Evolutionary conservation across 176 grass and related monocot genomes (phyloP).

Genomic region (Carex pumila): DNA sequence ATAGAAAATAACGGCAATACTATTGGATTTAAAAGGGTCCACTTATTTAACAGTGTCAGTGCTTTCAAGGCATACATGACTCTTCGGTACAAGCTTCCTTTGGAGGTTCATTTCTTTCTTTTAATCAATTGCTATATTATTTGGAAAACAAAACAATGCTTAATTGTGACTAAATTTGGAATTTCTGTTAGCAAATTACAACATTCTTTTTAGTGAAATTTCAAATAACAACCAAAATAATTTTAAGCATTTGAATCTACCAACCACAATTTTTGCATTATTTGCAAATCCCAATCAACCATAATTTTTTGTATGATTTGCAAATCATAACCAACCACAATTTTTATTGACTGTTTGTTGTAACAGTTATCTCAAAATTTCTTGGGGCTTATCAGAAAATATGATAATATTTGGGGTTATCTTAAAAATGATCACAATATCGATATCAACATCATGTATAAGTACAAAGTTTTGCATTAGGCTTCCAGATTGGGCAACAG

Average conservation of each 20-base stretch:
- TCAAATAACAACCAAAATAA: background rate
- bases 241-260: background rate
- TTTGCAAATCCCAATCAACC: background rate
- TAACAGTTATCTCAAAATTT: background rate
- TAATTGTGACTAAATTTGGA: background rate
- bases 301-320: no score
- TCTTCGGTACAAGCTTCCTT: slow-evolving; percentile 53
- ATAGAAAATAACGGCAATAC: slow-evolving; percentile 41
- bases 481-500: background rate
- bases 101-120: slow-evolving; percentile 30
- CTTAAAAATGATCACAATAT: background rate
- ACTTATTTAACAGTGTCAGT: slow-evolving; percentile 43
- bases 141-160: background rate
- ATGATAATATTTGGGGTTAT: background rate
- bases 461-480: background rate
- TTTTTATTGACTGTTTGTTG: no score
- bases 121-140: background rate
- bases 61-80: slow-evolving; percentile 52
- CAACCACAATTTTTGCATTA: background rate
- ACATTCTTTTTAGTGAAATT: background rate
- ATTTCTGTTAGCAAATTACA: background rate
- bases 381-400: background rate
- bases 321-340: background rate
- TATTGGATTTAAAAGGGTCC: slow-evolving; percentile 41
- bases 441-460: background rate